Evolutionary conservation across 441 rosid genomes (phyloP).

Genomic region (Flueggea neowawraea): DNA sequence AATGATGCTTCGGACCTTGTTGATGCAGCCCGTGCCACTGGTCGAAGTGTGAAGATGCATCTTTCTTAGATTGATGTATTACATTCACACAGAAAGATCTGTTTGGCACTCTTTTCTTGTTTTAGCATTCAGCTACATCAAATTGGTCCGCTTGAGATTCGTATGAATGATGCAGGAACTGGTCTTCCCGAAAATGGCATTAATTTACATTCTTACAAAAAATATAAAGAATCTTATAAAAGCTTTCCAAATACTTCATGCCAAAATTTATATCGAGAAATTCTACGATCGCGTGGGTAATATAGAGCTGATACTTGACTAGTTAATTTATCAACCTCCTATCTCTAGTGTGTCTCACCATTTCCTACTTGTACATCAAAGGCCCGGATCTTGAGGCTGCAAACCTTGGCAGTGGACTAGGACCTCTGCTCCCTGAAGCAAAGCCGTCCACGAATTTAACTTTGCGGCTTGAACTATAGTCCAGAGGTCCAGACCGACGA

Average conservation of each 20-base stretch:
- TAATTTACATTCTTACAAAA: not conserved
- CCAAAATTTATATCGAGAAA: constrained; percentile 7
- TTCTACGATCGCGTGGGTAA: constrained; percentile 1
- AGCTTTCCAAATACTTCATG: constrained; percentile 4
- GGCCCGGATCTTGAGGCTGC: constrained; percentile 99
- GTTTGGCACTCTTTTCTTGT: too few relatives aligned
- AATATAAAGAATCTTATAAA: not conserved
- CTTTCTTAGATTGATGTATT: too few relatives aligned
- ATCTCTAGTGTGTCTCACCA: too few relatives aligned
- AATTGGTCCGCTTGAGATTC: too few relatives aligned
- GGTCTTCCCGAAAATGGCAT: too few relatives aligned
- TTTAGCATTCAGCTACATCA: not conserved
- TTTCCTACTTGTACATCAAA: constrained; percentile 72
- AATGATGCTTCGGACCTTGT: too few relatives aligned
- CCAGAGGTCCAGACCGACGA: constrained; percentile 94
- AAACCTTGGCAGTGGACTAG: constrained; percentile 88
- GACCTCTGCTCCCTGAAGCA: constrained; percentile 75
- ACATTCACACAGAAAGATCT: too few relatives aligned
- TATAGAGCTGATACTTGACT: constrained; percentile 5
- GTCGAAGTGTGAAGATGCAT: too few relatives aligned
- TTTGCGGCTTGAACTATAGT: constrained; percentile 82
- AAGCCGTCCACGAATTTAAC: constrained; percentile 60
- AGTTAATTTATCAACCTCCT: constrained; percentile 11
- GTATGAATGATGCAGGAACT: too few relatives aligned
- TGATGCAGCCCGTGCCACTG: too few relatives aligned